These are phyloP conservation scores for Casuarina equisetifolia DNA, from an alignment of 306 rosid genomes.

Conservation along the genomic window DNA sequence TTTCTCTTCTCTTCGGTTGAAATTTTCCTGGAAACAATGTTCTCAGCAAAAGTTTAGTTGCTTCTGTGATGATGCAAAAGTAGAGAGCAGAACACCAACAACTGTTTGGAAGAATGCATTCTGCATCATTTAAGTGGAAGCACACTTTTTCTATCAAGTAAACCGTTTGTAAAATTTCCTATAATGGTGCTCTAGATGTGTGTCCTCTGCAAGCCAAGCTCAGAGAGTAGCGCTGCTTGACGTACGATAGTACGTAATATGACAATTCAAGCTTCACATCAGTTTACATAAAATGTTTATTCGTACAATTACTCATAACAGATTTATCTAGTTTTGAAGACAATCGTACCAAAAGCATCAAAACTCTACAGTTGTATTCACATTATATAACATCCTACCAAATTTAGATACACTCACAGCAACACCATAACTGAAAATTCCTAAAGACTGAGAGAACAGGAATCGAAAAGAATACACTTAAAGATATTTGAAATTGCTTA, in stretches of 20 bases:
- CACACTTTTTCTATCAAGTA: neutral
- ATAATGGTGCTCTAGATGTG: too few relatives aligned
- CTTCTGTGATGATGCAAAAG: neutral
- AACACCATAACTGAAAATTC: neutral
- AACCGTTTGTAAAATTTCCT: too few relatives aligned
- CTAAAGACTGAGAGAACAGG: neutral
- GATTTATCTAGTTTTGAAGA: neutral
- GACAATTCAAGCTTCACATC: neutral
- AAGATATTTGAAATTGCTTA: neutral
- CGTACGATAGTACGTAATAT: neutral
- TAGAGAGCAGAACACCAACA: neutral
- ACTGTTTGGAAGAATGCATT: neutral
- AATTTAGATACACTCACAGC: neutral
- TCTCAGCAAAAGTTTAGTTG: neutral
- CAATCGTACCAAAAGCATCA: neutral
- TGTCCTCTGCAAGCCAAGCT: neutral
- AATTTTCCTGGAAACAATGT: conserved; percentile 50
- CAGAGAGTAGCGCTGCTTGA: neutral
- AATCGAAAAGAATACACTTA: neutral
- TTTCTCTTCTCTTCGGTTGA: conserved; percentile 79
- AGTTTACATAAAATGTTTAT: neutral
- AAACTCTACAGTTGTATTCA: neutral
- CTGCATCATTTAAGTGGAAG: neutral
- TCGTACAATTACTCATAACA: neutral
- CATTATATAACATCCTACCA: neutral